Conservation (phyloP, 345 rosid genomes). For the Nephelium lappaceum region DNA sequence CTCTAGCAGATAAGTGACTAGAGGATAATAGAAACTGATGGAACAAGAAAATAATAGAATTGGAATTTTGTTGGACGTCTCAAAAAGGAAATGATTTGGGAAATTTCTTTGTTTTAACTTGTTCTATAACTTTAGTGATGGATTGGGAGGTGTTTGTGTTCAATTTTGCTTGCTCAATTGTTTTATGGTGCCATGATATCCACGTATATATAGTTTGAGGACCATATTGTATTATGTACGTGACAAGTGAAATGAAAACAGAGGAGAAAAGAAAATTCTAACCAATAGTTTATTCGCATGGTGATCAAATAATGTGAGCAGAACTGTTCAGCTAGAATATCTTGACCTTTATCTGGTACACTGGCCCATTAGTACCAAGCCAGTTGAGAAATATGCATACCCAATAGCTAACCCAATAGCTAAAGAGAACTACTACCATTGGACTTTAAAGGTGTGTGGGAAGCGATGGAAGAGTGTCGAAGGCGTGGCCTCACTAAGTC, state of each 20-base stretch:
- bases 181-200: no score
- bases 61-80: neutral
- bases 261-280: no score
- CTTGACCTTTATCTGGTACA: constrained; percentile 26
- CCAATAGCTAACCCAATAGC: neutral
- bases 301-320: neutral
- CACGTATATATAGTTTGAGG: no score
- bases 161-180: neutral
- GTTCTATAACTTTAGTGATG: no score
- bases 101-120: no score
- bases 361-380: constrained; percentile 23
- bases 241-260: neutral
- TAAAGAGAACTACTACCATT: constrained; percentile 17
- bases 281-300: no score
- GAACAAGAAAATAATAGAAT: neutral
- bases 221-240: neutral
- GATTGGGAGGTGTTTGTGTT: neutral
- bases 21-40: no score
- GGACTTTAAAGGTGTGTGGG: constrained; percentile 29
- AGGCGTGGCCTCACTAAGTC: constrained; percentile 23
- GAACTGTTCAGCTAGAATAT: constrained; percentile 23
- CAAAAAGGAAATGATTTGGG: neutral
- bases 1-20: neutral
- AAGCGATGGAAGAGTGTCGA: constrained; percentile 31
- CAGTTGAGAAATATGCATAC: neutral